These are phyloP conservation scores for Halophytophthora batemanensis DNA, from an alignment of 352 stramenopile species.

Conservation along the genomic window DNA sequence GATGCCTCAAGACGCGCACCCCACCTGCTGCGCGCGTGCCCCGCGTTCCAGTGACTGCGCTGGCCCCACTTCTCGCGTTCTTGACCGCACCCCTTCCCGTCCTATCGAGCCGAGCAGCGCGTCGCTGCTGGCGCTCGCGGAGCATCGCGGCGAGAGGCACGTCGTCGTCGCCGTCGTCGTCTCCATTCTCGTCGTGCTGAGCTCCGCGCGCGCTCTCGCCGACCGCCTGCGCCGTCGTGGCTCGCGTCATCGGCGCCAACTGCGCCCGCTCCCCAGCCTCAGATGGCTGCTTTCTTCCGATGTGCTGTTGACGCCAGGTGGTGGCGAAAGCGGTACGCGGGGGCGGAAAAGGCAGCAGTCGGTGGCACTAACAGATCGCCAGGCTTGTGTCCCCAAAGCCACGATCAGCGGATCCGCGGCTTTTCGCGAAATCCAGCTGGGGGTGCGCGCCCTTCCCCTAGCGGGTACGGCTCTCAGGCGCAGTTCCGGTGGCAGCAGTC, in stretches of 20 bases:
- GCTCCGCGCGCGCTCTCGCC: no score
- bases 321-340: conserved; percentile 2
- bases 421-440: not conserved
- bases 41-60: conserved; percentile 4
- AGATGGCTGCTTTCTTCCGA: no score
- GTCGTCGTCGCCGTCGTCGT: conserved; percentile 21
- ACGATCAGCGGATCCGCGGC: not conserved
- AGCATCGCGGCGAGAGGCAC: conserved; percentile 18
- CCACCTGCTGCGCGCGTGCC: not conserved
- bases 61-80: conserved; percentile 11
- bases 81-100: not conserved
- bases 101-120: not conserved
- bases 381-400: conserved; percentile 1
- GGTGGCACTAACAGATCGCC: conserved; percentile 1
- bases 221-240: no score
- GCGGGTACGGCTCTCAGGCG: not conserved
- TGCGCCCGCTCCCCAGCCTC: not conserved
- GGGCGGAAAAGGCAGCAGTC: conserved; percentile 13
- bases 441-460: not conserved
- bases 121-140: conserved; percentile 16
- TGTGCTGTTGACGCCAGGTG: no score
- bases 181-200: not conserved
- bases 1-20: conserved; percentile 4
- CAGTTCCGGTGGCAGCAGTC: not conserved
- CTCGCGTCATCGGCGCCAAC: not conserved